Base-by-base conservation (phyloP, 805 yeast genomes). In the Scheffersomyces amazonensis region DNA sequence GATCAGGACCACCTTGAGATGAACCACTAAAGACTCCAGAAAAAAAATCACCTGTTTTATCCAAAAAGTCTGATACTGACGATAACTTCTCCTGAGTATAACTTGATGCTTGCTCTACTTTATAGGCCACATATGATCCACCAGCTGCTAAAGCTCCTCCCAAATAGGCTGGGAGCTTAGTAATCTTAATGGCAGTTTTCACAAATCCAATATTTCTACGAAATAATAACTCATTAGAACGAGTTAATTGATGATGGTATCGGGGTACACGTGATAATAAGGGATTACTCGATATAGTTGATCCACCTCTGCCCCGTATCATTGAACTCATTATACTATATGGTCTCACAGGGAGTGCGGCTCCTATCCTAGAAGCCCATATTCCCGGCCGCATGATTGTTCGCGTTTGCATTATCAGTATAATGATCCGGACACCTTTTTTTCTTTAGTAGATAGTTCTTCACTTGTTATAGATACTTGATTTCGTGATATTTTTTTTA, bases 71-170 rank as follows among this genome's bases (percentile, higher is more conserved):
- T 38, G 77, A 77, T 18, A 83, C 67, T 41, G 78, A 69, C 7
- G 71, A 69, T 31, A 91, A 50, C 53, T 79, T 78, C 43, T 85
- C 95, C 38, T 71, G 71, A 0, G 96, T 78, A 50, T 76, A 87
- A 27, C 59, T 69, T 0, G 87, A 73, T 1, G 95, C 95, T 60
- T 91, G 95, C 37, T 89, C 95, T 8, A 90, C 85, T 58, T 93
- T 91, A 60, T 90, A 90, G 15, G 90, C 88, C 34, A 91, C 81
- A 56, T 89, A 93, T 2, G 96, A 83, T 0, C 96, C 95, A 6
- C 95, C 96, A 9, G 97, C 98, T 2, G 95, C 96, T 24, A 89
- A 62, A 0, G 96, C 89, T 6, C 95, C 90, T 2, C 97, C 98
- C 0, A 89, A 66, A 44, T 83, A 83, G 0, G 88, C 91, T 0